Percentiles rank a stretch among this genome's conserved stretches.
These are phyloP conservation scores for Prosopis cineraria DNA, from an alignment of 306 rosid genomes.

Conservation along the genomic window DNA sequence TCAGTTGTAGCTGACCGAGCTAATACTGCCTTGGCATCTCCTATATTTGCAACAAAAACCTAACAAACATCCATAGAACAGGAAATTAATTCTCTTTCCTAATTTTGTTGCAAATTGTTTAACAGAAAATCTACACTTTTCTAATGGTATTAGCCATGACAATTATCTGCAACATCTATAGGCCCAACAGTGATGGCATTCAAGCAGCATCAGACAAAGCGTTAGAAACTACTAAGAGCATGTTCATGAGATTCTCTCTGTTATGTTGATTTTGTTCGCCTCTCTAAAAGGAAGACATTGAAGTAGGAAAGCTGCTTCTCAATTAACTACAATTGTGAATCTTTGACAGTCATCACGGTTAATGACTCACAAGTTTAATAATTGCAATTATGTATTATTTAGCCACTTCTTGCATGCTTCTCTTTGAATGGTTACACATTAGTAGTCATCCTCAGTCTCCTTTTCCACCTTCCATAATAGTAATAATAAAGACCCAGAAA, in stretches of 20 bases:
- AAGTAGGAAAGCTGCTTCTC: not conserved
- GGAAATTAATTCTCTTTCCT: conserved; percentile 1
- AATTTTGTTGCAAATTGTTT: conserved; percentile 12
- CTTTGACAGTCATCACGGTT: not conserved
- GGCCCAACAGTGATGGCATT: not conserved
- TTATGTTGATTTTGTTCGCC: not conserved
- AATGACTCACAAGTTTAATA: not conserved
- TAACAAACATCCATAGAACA: conserved; percentile 39
- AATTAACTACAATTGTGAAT: not conserved
- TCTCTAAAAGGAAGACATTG: not conserved
- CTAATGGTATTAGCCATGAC: conserved; percentile 4
- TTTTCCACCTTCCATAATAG: not conserved
- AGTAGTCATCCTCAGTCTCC: not conserved
- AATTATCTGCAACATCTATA: not conserved
- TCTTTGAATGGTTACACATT: not conserved
- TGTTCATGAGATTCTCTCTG: not conserved
- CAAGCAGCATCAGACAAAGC: conserved; percentile 15
- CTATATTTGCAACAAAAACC: conserved; percentile 86
- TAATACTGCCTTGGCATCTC: conserved; percentile 91
- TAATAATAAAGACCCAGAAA: not conserved
- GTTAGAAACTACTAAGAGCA: conserved; percentile 1
- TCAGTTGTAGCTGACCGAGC: conserved; percentile 63
- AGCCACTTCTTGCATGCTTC: not conserved
- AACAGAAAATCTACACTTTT: not conserved
- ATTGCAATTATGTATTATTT: not conserved